Evolutionary conservation across 345 rosid genomes (phyloP), one percentile per base, ranked within the genome.

Genomic region (Geranium brycei): DNA sequence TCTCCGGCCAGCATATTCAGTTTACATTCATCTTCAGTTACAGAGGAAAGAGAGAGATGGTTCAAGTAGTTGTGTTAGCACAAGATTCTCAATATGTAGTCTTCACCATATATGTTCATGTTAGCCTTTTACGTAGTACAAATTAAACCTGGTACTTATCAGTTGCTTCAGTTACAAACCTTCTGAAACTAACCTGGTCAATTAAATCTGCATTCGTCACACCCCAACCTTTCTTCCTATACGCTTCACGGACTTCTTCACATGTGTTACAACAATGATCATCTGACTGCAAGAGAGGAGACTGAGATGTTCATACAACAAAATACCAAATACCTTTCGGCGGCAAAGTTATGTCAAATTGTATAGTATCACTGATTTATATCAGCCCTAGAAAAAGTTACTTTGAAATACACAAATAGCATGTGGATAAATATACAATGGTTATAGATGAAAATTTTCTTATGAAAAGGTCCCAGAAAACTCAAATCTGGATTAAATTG

Each of bases 171-270:
- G 14, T 10, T 6, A 35, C 3, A 47, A 47, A 7, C 1, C 51
- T 3, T 28, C 16, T 59, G 38, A 58, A 19, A 69, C 69, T 38
- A 8, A 88, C 95, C 91, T 88, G 97, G 69, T 87, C 95, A 61
- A 91, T 82, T 61, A 81, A 19, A 72, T 86, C 87, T 17, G 80
- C 79, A 80, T 91, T 83, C 31, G 97, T 66, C 61, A 91, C 47
- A 0, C 77, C 92, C 97, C 97, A 87, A 40, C 97, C 95, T 80
- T 86, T 91, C 73, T 77, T 87, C 60, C 86, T 72, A 71, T 91
- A 91, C 68, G 97, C 97, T 69, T 86, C 95, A 66, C 80, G 97
- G 73, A 91, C 97, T 31, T 87, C 97, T 69, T 87, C 97, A 62
- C 97, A 91, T 61, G 84, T 62, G 75, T 87, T 87, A 69, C 97